These are phyloP conservation scores for Thielaviopsis populi DNA, from an alignment of 2,329 filamentous ascomycete species.

Conservation along the genomic window DNA sequence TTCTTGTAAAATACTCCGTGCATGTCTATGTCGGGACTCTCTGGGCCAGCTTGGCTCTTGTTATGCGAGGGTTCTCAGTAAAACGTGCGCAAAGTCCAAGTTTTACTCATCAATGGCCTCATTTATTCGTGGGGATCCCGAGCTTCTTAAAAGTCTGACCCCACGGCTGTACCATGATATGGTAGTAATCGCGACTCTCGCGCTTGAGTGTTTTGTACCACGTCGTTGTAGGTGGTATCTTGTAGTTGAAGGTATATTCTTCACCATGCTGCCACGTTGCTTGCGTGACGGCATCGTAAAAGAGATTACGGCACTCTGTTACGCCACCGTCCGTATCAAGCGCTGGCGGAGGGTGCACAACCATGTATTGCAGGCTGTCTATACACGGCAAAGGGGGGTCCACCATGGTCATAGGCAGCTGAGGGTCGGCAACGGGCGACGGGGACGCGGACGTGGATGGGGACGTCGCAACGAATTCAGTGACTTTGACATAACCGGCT, in stretches of 20 bases:
- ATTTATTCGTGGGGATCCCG: not conserved
- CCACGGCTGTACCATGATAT: not conserved
- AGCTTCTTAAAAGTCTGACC: not conserved
- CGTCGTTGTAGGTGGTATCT: not conserved
- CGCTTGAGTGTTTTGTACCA: not conserved
- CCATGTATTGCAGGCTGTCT: not conserved
- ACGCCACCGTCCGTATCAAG: not conserved
- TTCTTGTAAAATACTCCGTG: not conserved
- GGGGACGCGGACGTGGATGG: conserved; percentile 21
- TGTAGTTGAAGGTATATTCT: not conserved
- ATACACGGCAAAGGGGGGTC: conserved; percentile 18
- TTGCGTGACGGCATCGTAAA: conserved; percentile 2
- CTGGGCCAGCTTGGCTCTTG: not conserved
- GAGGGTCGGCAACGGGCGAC: not conserved
- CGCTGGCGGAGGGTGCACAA: conserved; percentile 25
- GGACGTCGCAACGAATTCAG: conserved; percentile 23
- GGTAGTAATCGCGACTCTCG: not conserved
- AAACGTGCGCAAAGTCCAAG: not conserved
- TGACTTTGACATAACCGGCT: conserved; percentile 23
- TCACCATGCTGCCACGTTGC: not conserved
- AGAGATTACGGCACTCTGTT: conserved; percentile 2
- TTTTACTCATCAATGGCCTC: not conserved
- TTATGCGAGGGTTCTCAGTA: not conserved
- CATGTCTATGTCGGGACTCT: not conserved
- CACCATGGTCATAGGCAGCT: not conserved